Conservation (phyloP, 768 basidiomycete genomes). For the Rhodotorula graminis region DNA sequence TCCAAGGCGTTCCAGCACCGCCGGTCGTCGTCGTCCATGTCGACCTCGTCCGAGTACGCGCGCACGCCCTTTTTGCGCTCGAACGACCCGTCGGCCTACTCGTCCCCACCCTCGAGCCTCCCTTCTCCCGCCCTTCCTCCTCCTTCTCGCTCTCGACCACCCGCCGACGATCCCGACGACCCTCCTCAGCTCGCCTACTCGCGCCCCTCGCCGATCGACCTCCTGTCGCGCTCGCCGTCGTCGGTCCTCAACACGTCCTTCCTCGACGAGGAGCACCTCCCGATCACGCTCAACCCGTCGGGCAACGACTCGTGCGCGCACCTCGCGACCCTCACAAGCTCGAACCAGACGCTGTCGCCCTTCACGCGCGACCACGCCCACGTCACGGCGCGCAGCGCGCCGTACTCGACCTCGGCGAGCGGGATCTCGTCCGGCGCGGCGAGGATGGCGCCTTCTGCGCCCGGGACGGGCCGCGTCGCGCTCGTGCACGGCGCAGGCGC, state of each 20-base stretch:
- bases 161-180: not conserved
- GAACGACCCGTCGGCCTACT: too few relatives aligned
- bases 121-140: not conserved
- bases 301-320: conserved; percentile 74
- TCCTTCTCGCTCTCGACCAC: not conserved
- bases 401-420: not conserved
- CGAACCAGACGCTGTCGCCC: conserved; percentile 89
- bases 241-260: conserved; percentile 26
- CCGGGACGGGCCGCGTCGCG: not conserved
- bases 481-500: not conserved
- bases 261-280: conserved; percentile 22
- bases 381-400: conserved; percentile 56
- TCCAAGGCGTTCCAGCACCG: not conserved
- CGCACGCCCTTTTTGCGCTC: not conserved
- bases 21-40: not conserved
- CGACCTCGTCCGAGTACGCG: conserved; percentile 33
- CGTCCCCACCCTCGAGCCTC: too few relatives aligned
- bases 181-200: conserved; percentile 5
- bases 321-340: conserved; percentile 74
- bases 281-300: conserved; percentile 57
- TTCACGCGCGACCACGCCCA: conserved; percentile 86
- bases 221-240: conserved; percentile 36
- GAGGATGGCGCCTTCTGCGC: not conserved
- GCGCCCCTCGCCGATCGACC: conserved; percentile 30
- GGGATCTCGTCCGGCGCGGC: not conserved